These are phyloP conservation scores for Saccharomycopsis amapae DNA, from an alignment of 805 yeast species.

Conservation along the genomic window DNA sequence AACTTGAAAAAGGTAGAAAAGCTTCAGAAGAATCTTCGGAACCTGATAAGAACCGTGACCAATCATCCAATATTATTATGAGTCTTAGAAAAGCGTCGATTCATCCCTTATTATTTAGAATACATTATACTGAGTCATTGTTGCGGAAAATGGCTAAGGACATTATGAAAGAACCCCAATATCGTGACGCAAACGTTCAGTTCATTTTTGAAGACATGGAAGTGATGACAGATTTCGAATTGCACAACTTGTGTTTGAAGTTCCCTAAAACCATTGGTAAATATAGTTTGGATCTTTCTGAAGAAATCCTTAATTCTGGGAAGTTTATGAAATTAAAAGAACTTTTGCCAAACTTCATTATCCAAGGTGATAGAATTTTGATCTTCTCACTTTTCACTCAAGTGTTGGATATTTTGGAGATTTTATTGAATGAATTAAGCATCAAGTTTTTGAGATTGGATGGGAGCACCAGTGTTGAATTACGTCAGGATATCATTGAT, in stretches of 20 bases:
- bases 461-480: conserved; percentile 90
- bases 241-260: conserved; percentile 63
- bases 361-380: conserved; percentile 56
- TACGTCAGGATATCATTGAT: conserved; percentile 88
- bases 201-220: conserved; percentile 91
- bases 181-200: conserved; percentile 65
- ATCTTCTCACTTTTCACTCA: conserved; percentile 91
- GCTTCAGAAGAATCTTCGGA: conserved; percentile 24
- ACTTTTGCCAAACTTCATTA: conserved; percentile 51
- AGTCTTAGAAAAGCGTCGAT: conserved; percentile 83
- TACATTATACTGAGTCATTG: conserved; percentile 46
- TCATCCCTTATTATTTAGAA: conserved; percentile 83
- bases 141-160: conserved; percentile 63
- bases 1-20: conserved; percentile 38
- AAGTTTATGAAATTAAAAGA: conserved; percentile 55
- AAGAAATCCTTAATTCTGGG: conserved; percentile 62
- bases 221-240: conserved; percentile 88
- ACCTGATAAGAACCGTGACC: conserved; percentile 15
- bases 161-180: conserved; percentile 76
- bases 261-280: conserved; percentile 60
- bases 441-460: conserved; percentile 79
- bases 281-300: conserved; percentile 46
- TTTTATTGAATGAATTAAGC: conserved; percentile 53
- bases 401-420: conserved; percentile 80
- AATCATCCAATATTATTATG: conserved; percentile 72